Conservation (phyloP, 2,329 filamentous ascomycete species). For the Harringtonia aguacate region DNA sequence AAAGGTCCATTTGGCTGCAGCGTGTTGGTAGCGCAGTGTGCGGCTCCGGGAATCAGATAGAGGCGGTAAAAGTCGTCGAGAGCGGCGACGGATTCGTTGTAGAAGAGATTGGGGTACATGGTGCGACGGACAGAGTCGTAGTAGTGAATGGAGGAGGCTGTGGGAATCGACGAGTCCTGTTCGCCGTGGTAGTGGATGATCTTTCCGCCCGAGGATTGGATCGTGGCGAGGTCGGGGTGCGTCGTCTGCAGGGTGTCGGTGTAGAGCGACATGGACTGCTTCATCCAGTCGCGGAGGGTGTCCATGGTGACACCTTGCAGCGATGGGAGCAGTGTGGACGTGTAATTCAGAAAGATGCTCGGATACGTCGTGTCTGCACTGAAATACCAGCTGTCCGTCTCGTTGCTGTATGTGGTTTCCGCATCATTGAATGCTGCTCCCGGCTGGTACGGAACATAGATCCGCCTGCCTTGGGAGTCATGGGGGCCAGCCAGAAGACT, state of each 20-base stretch:
- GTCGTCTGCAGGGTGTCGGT: conserved; percentile 31
- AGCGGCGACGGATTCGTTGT: conserved; percentile 19
- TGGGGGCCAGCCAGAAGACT: conserved; percentile 24
- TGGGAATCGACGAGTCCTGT: conserved; percentile 34
- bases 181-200: conserved; percentile 43
- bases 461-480: conserved; percentile 22
- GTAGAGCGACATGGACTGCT: conserved; percentile 34
- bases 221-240: conserved; percentile 33
- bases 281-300: conserved; percentile 37
- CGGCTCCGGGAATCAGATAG: conserved; percentile 35
- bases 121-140: conserved; percentile 33
- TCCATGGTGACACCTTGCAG: conserved; percentile 40
- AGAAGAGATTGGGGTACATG: conserved; percentile 22
- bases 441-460: conserved; percentile 18
- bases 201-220: conserved; percentile 34
- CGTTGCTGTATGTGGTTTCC: conserved; percentile 19
- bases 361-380: conserved; percentile 21
- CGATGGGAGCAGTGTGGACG: too few species aligned
- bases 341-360: too few species aligned
- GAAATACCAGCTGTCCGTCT: conserved; percentile 13
- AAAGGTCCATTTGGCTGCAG: conserved; percentile 35
- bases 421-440: conserved; percentile 19
- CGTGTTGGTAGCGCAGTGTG: conserved; percentile 33
- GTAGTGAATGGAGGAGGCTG: conserved; percentile 30
- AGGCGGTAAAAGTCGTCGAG: conserved; percentile 24